Base-by-base conservation (phyloP, 163 green algal species). In the Scenedesmus sp. region DNA sequence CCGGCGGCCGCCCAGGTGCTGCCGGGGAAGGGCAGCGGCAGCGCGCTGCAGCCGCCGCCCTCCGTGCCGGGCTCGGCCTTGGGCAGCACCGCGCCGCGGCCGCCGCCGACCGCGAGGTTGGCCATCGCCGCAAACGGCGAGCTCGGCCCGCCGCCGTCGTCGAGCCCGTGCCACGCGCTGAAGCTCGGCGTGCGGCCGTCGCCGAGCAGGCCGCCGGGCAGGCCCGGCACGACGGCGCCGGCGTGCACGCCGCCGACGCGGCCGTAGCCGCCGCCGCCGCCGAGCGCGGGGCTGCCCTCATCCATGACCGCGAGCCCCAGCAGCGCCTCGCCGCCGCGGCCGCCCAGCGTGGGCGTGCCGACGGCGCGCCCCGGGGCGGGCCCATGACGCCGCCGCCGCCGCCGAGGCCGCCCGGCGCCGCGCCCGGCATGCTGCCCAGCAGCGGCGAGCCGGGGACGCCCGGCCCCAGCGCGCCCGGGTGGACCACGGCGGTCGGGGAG, bases 381-480 rank as follows among this genome's bases (percentile, higher is more conserved):
- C 7, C 50, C 29, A n/a, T 44, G 39, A 33, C 39, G 64, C 20
- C 11, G 10, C 3, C 22, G 22, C 33, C 11, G 29, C 15, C 44
- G 58, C 58, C 26, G 44, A 31, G 58, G 58, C 42, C 29, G 45
- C 29, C 58, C 28, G 31, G 15, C 28, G 58, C 60, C 60, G 28
- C 13, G 29, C 33, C 44, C 0, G 58, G 58, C 3, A 31, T 66
- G 58, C 58, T 18, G 2, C 14, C 47, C 47, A 56, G 51, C 9
- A 60, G 10, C 22, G n/a, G 36, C 6, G 22, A 47, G 44, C 36
- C 63, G 44, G 36, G 11, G 15, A 31, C 13, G 11, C 50, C 54
- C 36, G 69, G 69, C 6, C 69, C 69, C n/a, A 77, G 54, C n/a
- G 69, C 69, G 1, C 69, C 69, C 5, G 69, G 69, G 42, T 77